Evolutionary conservation across 208 protist genomes (phyloP), one percentile per base, ranked within the genome.

Genomic region (Leishmania mexicana): DNA sequence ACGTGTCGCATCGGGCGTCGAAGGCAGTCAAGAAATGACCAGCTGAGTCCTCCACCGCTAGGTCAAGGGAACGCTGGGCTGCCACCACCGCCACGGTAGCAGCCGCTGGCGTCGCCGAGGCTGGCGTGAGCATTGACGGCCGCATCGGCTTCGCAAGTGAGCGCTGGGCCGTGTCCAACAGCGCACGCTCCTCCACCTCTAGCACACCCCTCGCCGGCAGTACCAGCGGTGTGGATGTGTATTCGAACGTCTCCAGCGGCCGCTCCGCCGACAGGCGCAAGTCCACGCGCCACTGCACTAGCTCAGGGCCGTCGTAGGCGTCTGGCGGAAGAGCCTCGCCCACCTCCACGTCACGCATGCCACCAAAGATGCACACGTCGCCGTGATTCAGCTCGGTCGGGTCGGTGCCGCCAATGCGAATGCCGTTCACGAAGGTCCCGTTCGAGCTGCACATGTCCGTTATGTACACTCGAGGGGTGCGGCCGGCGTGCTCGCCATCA

Each of bases 361-460:
- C 94, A n/a, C 94, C 94, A 40, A 97, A 89, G 49, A 97, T 92
- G 84, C 89, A 85, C 17, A 80, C 78, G 78, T 96, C 94, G 75
- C 93, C 90, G 62, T 94, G 85, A 0, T 87, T 76, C 62, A 97
- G 89, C 79, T 81, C 80, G 0, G 85, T 88, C 17, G 90, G 71
- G 42, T 88, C 87, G 65, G 84, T 89, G 28, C 74, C 78, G 42
- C 78, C 82, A 38, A 95, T 84, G 68, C 94, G 94, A 40, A 82
- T 53, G 51, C 86, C 85, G 81, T 97, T 97, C 67, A 97, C 84
- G 72, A 96, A 97, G n/a, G 94, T 97, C 53, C 94, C 94, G 78
- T 97, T 97, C 82, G 87, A 95, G 87, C 94, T 97, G 76, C 93
- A 93, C 72, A 95, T 75, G 79, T 97, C 94, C 28, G 87, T 88